Conservation (phyloP, 345 rosid species). For the Euphorbia tirucalli region DNA sequence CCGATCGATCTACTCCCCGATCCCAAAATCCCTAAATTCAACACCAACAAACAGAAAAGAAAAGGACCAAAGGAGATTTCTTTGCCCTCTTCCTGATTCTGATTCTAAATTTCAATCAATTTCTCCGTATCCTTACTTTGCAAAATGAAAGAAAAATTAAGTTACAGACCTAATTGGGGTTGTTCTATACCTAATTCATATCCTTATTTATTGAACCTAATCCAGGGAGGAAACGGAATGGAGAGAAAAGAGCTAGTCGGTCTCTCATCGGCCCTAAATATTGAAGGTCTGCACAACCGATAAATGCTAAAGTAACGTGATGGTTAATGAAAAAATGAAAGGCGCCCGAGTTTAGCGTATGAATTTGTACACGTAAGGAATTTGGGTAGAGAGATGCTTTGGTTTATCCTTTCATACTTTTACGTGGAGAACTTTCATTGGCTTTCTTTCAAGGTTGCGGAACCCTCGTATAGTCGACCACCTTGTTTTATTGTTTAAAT, state of each 20-base stretch:
- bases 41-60: neutral
- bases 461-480: neutral
- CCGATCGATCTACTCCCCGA: conserved; percentile 5
- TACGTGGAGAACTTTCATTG: neutral
- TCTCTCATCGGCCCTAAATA: neutral
- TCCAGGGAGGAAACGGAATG: neutral
- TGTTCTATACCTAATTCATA: neutral
- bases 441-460: neutral
- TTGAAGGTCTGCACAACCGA: neutral
- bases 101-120: neutral
- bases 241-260: neutral
- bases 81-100: neutral
- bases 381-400: neutral
- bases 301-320: conserved; percentile 3
- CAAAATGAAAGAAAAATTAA: neutral
- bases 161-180: neutral
- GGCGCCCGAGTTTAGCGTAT: neutral
- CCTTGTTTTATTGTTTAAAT: no score
- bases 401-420: neutral
- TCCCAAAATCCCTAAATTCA: conserved; percentile 5
- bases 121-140: no score
- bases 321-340: neutral
- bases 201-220: neutral
- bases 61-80: no score
- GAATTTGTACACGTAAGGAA: conserved; percentile 10